Base-by-base conservation (phyloP, 495 filamentous ascomycete genomes). In the Rhypophila decipiens region DNA sequence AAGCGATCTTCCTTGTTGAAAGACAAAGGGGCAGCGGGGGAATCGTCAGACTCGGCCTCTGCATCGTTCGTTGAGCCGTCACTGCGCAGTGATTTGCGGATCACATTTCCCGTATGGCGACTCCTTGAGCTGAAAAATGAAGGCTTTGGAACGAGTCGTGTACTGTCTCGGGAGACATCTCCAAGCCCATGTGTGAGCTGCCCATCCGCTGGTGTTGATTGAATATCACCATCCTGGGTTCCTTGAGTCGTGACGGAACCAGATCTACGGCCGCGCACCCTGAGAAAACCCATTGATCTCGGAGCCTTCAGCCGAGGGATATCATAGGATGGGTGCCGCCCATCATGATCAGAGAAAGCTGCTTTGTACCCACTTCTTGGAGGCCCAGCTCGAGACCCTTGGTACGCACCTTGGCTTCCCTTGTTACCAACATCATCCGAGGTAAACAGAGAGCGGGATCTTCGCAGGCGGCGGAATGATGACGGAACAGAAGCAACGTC, bases 381-480 rank as follows among this genome's bases (percentile, higher is more conserved):
- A n/a, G 52, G 44, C 9, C 48, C 38, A 40, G 29, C 42, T 47
- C 46, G 42, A 37, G 20, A 47, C 44, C 7, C 57, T 29, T 39
- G 52, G 5, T 39, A 29, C n/a, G 29, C 47, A 12, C 29, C 40
- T 1, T 55, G 50, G 22, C 44, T 46, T 13, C 23, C 42, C 17
- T 47, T 46, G 18, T 43, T 43, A 2, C 50, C 58, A 5, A 66
- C 58, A 27, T 70, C 62, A 27, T 72, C 75, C 34, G 72, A 68
- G 11, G 77, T 72, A 53, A 86, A 82, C 79, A 88, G 79, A 0
- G 87, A 90, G 56, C 75, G 83, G 12, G 88, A 77, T 57, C 82
- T 87, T 41, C 82, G 82, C 41, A 90, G 68, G 42, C 75, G 82
- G n/a, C 82, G 77, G 52, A 83, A 89, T 1, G 87, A 90, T 2